Percentiles rank a stretch among this genome's conserved stretches.
Conservation (phyloP, 495 filamentous ascomycete species). For the Penicillium salamii region DNA sequence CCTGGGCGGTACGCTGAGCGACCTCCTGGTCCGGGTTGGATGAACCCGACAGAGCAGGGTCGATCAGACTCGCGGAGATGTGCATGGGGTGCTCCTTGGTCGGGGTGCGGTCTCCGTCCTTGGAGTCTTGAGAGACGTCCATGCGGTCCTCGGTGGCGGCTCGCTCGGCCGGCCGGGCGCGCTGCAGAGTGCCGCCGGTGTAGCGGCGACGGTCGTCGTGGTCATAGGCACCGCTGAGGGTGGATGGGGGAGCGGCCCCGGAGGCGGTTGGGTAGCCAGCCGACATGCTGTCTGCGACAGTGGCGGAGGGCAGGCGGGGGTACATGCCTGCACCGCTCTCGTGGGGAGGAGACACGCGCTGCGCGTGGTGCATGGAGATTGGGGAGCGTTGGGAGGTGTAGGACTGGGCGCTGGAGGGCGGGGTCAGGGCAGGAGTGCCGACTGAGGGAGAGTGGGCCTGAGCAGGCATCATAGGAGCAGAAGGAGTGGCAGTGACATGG, state of each 20-base stretch:
- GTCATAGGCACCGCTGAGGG: slow-evolving; percentile 79
- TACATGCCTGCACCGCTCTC: slow-evolving; percentile 71
- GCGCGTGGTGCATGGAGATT: slow-evolving; percentile 53
- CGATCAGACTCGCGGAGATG: slow-evolving; percentile 51
- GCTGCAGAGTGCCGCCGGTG: slow-evolving; percentile 84
- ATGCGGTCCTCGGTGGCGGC: slow-evolving; percentile 40
- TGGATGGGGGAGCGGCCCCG: slow-evolving; percentile 68
- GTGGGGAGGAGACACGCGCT: slow-evolving; percentile 62
- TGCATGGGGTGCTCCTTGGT: slow-evolving; percentile 33
- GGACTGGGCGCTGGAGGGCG: slow-evolving; percentile 80
- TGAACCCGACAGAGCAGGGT: slow-evolving; percentile 48
- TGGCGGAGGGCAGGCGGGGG: slow-evolving; percentile 76
- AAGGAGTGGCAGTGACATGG: slow-evolving; percentile 55
- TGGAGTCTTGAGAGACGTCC: slow-evolving; percentile 55
- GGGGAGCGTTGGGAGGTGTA: slow-evolving; percentile 88
- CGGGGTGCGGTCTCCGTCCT: slow-evolving; percentile 41
- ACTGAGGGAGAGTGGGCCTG: slow-evolving; percentile 49
- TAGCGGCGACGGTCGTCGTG: slow-evolving; percentile 78
- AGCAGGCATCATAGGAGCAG: slow-evolving; percentile 57
- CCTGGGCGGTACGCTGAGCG: slow-evolving; percentile 41
- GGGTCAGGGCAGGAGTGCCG: slow-evolving; percentile 82
- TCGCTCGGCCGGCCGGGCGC: slow-evolving; percentile 51
- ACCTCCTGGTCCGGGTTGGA: slow-evolving; percentile 40
- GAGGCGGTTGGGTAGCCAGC: slow-evolving; percentile 60
- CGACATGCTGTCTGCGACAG: slow-evolving; percentile 51